A percentile compares a stretch with the other conserved stretches of the same genome.
phyloP scores from a whole-genome alignment of 768 basidiomycete genomes.

The Mycena galopus region DNA sequence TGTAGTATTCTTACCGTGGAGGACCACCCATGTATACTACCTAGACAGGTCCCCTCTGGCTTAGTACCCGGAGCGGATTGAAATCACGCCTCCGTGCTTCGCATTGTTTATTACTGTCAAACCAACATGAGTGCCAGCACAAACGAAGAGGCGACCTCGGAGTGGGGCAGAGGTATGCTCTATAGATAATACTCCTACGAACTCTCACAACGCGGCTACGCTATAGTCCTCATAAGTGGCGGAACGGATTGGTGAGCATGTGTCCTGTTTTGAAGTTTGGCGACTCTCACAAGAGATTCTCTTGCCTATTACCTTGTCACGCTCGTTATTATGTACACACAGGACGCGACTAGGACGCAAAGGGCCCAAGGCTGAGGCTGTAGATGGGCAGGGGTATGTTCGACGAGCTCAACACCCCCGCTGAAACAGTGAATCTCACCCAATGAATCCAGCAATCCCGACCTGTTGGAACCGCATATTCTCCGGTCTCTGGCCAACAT shows the following conservation, averaged over 20 bases:
- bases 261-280: constrained; percentile 29
- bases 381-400: constrained; percentile 54
- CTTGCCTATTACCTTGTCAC: constrained; percentile 29
- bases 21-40: background rate
- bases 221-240: constrained; percentile 83
- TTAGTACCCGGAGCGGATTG: background rate
- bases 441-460: constrained; percentile 65
- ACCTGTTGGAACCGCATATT: constrained; percentile 90
- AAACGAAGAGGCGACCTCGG: background rate
- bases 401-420: background rate
- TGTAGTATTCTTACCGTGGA: constrained; percentile 8
- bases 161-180: constrained; percentile 45
- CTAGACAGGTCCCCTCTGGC: background rate
- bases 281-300: constrained; percentile 44
- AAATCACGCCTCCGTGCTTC: constrained; percentile 27
- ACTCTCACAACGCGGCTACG: background rate
- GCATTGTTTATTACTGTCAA: constrained; percentile 21
- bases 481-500: constrained; percentile 90
- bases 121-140: constrained; percentile 29
- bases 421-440: background rate
- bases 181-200: constrained; percentile 8
- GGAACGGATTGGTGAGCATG: constrained; percentile 87
- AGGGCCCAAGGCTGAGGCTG: constrained; percentile 63
- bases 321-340: constrained; percentile 32
- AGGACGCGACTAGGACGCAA: constrained; percentile 86